Evolutionary conservation across 148 eudicot genomes (phyloP), one percentile per base, ranked within the genome.

Genomic region (Silene conica): DNA sequence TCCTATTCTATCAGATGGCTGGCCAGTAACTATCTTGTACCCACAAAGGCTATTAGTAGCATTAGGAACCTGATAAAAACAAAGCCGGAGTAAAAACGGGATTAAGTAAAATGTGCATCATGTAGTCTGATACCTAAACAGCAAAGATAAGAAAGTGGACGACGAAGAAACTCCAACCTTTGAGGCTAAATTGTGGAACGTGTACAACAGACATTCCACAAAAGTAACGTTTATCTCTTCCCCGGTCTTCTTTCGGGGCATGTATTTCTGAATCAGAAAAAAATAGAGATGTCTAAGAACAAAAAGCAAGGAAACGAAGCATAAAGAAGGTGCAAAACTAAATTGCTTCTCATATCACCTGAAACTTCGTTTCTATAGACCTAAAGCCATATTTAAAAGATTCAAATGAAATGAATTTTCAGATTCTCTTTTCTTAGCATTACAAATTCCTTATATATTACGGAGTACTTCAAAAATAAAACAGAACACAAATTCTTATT

Each of bases 1-100:
- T 38, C 98, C 96, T 65, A 93, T 92, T 87, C 96, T 90, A 86
- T 93, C 98, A 59, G 98, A 93, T 28, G 98, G 98, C 79, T 93
- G 98, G 67, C 98, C 98, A 69, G 98, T 93, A 69, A 90, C 90
- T 81, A 93, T 89, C 80, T 90, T 93, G 87, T 89, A 93, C 61
- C 93, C 98, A 74, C 96, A 93, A 46, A 93, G 81, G 74, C 98
- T 87, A 80, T 93, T 93, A 31, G 96, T 87, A 56, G 98, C 92
- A 85, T 90, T 93, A 65, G 98, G 98, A 80, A 89, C 93, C 96
- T 93, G 77, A 63, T 69, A 41, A 74, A 14, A 61, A 26, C 43
- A 52, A 21, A 28, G 25, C 60, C 54, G 77, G 38, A 77, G 31
- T n/a, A n/a, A 76, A 21, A 75, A 69, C 7, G 15, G 31, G 67